Evolutionary conservation across 306 rosid genomes (phyloP).

Genomic region (Heteromeles arbutifolia): DNA sequence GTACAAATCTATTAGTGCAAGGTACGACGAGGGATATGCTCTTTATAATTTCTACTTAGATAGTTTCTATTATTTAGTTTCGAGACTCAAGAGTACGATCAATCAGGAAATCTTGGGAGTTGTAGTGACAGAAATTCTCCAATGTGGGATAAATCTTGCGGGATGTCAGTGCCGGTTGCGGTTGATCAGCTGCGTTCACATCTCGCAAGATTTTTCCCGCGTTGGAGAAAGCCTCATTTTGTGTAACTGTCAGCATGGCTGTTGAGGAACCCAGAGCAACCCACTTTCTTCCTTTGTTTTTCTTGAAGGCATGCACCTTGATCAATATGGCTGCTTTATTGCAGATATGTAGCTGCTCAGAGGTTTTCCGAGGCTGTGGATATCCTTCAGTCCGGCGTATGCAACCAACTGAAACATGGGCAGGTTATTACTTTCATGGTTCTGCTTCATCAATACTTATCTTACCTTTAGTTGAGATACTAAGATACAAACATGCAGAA

Average conservation of each 20-base stretch:
- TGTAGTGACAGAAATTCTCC: too few relatives aligned
- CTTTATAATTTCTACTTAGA: background rate
- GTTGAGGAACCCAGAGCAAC: background rate
- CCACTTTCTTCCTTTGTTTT: background rate
- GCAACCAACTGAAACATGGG: slow-evolving; percentile 62
- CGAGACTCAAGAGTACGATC: too few relatives aligned
- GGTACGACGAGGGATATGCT: slow-evolving; percentile 26
- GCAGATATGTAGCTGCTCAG: slow-evolving; percentile 72
- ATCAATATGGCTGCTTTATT: slow-evolving; percentile 24
- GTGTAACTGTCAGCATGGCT: background rate
- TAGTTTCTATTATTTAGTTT: background rate
- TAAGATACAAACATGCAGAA: background rate
- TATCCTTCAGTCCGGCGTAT: slow-evolving; percentile 79
- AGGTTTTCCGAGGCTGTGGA: slow-evolving; percentile 79
- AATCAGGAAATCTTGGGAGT: too few relatives aligned
- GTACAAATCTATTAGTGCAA: slow-evolving; percentile 88
- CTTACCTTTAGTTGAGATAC: background rate
- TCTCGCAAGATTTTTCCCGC: background rate
- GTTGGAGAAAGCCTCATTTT: background rate
- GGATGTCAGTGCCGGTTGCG: background rate
- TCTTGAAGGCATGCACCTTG: background rate
- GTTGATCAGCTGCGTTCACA: background rate
- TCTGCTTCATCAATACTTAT: background rate
- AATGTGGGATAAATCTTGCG: background rate
- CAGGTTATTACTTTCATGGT: slow-evolving; percentile 48